Percentiles rank a stretch among this genome's conserved stretches.
These are phyloP conservation scores for Poteriospumella lacustris DNA, from an alignment of 108 stramenopile genomes.

Conservation along the genomic window DNA sequence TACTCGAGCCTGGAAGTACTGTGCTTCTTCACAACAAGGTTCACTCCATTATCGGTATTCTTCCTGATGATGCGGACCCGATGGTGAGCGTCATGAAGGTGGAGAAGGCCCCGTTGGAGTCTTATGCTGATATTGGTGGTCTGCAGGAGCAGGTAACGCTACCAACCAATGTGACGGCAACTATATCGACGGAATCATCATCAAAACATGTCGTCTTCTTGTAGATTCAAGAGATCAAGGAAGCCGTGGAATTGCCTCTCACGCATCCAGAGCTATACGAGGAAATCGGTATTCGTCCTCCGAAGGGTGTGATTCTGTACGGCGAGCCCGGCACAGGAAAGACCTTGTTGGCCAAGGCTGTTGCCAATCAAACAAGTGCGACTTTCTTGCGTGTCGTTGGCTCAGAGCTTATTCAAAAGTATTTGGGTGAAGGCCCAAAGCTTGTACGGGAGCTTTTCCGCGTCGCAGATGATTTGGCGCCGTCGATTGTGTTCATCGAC, in stretches of 20 bases:
- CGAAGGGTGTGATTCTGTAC: constrained; percentile 95
- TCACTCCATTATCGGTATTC: constrained; percentile 91
- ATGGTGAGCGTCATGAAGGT: constrained; percentile 99
- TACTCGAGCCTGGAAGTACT: constrained; percentile 92
- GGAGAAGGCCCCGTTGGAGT: constrained; percentile 94
- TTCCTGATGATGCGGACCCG: constrained; percentile 94
- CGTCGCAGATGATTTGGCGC: constrained; percentile 86
- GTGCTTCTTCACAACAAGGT: constrained; percentile 77
- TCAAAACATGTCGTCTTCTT: neutral
- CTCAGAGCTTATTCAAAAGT: constrained; percentile 97
- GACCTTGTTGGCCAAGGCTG: constrained; percentile 95
- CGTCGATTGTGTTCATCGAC: constrained; percentile 98
- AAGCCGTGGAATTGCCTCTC: constrained; percentile 96
- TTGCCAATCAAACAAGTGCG: constrained; percentile 96
- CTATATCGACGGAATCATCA: no score
- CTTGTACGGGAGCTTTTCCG: constrained; percentile 96
- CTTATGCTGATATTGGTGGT: constrained; percentile 97
- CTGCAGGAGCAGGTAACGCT: constrained; percentile 66
- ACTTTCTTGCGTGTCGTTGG: constrained; percentile 95
- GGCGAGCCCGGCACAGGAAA: constrained; percentile 97
- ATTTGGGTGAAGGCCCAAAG: constrained; percentile 97
- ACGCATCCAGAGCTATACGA: constrained; percentile 98
- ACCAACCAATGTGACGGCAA: no score
- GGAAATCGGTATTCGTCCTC: constrained; percentile 92
- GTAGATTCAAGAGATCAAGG: constrained; percentile 98